Conservation (phyloP, 768 basidiomycete species). For the Candolleomyces eurysporus region DNA sequence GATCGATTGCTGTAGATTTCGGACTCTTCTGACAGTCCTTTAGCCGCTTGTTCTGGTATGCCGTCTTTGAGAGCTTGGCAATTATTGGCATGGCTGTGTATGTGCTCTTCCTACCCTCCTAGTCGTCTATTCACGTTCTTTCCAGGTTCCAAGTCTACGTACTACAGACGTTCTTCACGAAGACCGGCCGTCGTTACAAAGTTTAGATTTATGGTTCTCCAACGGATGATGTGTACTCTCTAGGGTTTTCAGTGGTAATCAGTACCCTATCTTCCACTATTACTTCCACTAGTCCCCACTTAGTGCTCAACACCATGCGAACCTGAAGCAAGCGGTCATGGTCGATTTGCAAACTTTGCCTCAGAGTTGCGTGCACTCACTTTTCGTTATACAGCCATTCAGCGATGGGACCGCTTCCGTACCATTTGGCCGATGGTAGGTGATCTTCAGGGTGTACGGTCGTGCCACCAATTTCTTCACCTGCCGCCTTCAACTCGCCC, state of each 20-base stretch:
- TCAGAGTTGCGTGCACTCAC: slow-evolving; percentile 8
- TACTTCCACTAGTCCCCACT: not conserved
- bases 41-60: slow-evolving; percentile 94
- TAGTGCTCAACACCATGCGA: slow-evolving; percentile 22
- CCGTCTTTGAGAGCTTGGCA: slow-evolving; percentile 72
- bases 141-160: slow-evolving; percentile 84
- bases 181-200: slow-evolving; percentile 86
- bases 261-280: not conserved
- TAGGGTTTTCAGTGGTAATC: not conserved
- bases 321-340: slow-evolving; percentile 10
- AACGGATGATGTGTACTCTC: slow-evolving; percentile 5
- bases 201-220: slow-evolving; percentile 44
- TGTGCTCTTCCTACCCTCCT: slow-evolving; percentile 24
- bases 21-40: slow-evolving; percentile 2
- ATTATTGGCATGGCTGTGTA: slow-evolving; percentile 88
- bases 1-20: too few species aligned
- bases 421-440: slow-evolving; percentile 43
- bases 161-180: slow-evolving; percentile 96
- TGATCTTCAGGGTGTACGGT: slow-evolving; percentile 33
- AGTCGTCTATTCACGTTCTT: slow-evolving; percentile 4
- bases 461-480: slow-evolving; percentile 24
- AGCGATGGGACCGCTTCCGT: slow-evolving; percentile 24
- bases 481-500: slow-evolving; percentile 13
- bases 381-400: slow-evolving; percentile 25
- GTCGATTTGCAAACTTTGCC: not conserved